Evolutionary conservation across 192 early-diverging fungal species (phyloP), one percentile per base, ranked within the genome.

Genomic region (Coemansia sp.): DNA sequence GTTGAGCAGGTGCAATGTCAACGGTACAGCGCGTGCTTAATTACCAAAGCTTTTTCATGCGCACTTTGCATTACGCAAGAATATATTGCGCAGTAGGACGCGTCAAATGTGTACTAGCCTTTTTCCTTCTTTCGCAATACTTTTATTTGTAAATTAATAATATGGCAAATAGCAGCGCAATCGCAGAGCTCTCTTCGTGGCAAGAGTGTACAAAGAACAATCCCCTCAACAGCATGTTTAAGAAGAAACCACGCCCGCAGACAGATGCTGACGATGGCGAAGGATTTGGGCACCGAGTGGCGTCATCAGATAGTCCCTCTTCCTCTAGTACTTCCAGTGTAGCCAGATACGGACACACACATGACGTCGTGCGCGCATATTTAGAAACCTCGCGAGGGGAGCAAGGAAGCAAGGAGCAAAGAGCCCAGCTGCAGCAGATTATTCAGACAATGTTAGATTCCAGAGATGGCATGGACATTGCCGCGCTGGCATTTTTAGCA

Each of bases 121-220:
- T 31, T 33, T 45, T 34, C 59, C 2, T 45, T 59, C 41, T 31
- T 19, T 59, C 13, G 41, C 11, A 29, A 36, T 6, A 9, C 29
- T 54, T 40, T 37, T 53, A 36, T 53, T 35, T 50, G n/a, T 53
- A 41, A 4, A 41, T 41, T 41, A 41, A 36, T 6, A 45, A 31
- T 3, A 62, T 56, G 39, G 61, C 53, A n/a, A 70, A 70, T 17
- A 70, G 68, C 68, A 70, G 68, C 27, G 68, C 68, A 14, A 70
- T 70, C 27, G 68, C 68, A 37, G 68, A 63, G 11, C 29, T 63
- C 3, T 70, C 68, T 16, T 70, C 68, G 27, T 63, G 68, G 57
- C 50, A 39, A 19, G 62, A 41, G 36, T 34, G 62, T 40, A 45
- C 61, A 39, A 70, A 57, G 16, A 54, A 62, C 50, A 57, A 56